Base-by-base conservation (phyloP, 2,329 filamentous ascomycete genomes). In the Colletotrichum ledebouriae region DNA sequence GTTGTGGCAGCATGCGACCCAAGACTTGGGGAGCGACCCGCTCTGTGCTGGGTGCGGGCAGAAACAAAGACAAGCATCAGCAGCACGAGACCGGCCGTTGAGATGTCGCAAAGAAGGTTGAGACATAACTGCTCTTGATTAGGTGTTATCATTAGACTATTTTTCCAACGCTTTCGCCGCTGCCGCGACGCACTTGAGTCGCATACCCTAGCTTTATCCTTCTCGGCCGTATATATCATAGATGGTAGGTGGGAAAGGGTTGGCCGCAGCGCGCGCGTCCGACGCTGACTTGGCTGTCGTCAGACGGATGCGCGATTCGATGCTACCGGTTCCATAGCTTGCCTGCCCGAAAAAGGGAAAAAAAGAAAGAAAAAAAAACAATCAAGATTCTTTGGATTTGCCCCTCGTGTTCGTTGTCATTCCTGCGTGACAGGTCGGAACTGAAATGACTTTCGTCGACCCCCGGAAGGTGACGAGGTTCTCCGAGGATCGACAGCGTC, bases 81-180 rank as follows among this genome's bases (percentile, higher is more conserved):
- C 34, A 44, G 25, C 57, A 57, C 62, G 62, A 69, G 57, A 39
- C 33, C 33, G 15, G 37, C 57, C 63, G 67, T 62, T 66, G 42
- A 53, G n/a, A 67, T 61, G 63, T 67, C 63, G 67, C 63, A 57
- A 62, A 52, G n/a, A 47, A 44, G 57, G 37, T 41, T 67, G 63
- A 67, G 67, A 69, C 67, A 67, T 25, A 49, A 39, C 22, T 25
- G 37, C 34, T 20, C 63, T 58, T 50, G 44, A 67, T 69, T 66
- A 61, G 50, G 63, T 67, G 29, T 67, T 59, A 53, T 47, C 57
- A 69, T 56, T 62, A 49, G 52, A 25, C 20, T 47, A 46, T 53
- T 42, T 29, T 58, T 53, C 42, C 50, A 50, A 39, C 20, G 37
- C 61, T 53, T 44, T 25, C 67, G 67, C 63, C 52, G 29, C 29